phyloP scores from a whole-genome alignment of 2,329 filamentous ascomycete species.

The Fusarium bulbicola region DNA sequence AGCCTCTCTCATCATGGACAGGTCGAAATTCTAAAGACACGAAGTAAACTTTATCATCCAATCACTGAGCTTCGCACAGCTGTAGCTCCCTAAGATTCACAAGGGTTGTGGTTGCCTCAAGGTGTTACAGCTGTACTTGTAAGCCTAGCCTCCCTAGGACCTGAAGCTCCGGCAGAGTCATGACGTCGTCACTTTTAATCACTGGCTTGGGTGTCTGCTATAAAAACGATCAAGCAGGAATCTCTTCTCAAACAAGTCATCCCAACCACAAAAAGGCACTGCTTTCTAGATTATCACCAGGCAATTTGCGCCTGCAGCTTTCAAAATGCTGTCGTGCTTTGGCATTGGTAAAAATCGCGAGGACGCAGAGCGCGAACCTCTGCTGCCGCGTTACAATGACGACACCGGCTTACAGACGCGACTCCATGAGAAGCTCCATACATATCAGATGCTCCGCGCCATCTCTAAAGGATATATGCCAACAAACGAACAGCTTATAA shows the following conservation, averaged over 20 bases:
- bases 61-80: background rate
- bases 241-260: background rate
- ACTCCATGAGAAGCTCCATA: conserved; percentile 89
- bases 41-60: conserved; percentile 3
- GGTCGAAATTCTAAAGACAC: conserved; percentile 1
- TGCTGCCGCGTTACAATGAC: conserved; percentile 84
- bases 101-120: conserved; percentile 6
- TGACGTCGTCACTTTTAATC: conserved; percentile 31
- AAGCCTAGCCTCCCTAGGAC: conserved; percentile 10
- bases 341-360: conserved; percentile 59
- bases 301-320: background rate
- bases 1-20: conserved; percentile 27
- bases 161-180: conserved; percentile 34
- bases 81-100: background rate
- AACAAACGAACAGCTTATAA: conserved; percentile 83
- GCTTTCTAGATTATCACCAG: background rate
- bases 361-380: conserved; percentile 75
- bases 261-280: background rate
- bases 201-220: background rate
- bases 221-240: background rate
- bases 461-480: conserved; percentile 89
- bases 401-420: conserved; percentile 80
- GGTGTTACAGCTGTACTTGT: background rate
- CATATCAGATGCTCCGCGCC: conserved; percentile 90
- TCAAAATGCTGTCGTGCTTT: conserved; percentile 70